A percentile compares a stretch with the other conserved stretches of the same genome.
phyloP scores from a whole-genome alignment of 1,139 yeast species.

The Pichiaceae sp. region DNA sequence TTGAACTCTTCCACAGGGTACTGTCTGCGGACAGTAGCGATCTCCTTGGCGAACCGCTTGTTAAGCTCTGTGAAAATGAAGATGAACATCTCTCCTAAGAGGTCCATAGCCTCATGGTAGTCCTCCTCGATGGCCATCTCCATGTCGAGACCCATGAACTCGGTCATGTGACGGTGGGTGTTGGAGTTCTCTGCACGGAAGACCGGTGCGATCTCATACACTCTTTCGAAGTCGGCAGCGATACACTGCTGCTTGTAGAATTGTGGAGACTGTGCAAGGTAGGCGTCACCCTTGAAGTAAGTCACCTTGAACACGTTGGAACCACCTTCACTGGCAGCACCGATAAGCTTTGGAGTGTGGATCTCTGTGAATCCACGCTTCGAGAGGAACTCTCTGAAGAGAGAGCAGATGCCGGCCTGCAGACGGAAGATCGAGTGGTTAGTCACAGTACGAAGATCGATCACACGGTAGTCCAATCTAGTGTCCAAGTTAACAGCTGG shows the following conservation, averaged over 20 bases:
- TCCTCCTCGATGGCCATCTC: conserved; percentile 99
- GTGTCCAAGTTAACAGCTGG: conserved; percentile 96
- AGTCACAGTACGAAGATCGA: conserved; percentile 92
- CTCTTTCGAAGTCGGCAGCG: conserved; percentile 95
- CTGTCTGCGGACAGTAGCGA: conserved; percentile 85
- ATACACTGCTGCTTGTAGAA: conserved; percentile 95
- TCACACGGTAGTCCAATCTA: conserved; percentile 87
- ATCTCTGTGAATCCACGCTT: conserved; percentile 72
- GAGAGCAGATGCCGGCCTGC: conserved; percentile 78
- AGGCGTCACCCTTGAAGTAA: conserved; percentile 89
- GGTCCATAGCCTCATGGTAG: conserved; percentile 88
- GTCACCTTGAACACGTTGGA: conserved; percentile 89
- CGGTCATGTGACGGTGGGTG: conserved; percentile 99
- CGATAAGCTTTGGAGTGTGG: conserved; percentile 92
- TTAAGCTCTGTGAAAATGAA: conserved; percentile 83
- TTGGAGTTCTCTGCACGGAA: conserved; percentile 98
- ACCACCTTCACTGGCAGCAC: conserved; percentile 97
- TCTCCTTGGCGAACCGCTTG: conserved; percentile 70
- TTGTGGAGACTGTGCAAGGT: conserved; percentile 96
- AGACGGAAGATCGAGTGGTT: conserved; percentile 96
- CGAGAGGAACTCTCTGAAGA: conserved; percentile 82
- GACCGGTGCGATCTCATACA: conserved; percentile 94
- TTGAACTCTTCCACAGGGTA: conserved; percentile 97
- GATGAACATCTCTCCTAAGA: conserved; percentile 76
- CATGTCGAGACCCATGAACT: conserved; percentile 92